Base-by-base conservation (phyloP, 1,284 basidiomycete genomes). In the Pseudozyma tsukubaensis region DNA sequence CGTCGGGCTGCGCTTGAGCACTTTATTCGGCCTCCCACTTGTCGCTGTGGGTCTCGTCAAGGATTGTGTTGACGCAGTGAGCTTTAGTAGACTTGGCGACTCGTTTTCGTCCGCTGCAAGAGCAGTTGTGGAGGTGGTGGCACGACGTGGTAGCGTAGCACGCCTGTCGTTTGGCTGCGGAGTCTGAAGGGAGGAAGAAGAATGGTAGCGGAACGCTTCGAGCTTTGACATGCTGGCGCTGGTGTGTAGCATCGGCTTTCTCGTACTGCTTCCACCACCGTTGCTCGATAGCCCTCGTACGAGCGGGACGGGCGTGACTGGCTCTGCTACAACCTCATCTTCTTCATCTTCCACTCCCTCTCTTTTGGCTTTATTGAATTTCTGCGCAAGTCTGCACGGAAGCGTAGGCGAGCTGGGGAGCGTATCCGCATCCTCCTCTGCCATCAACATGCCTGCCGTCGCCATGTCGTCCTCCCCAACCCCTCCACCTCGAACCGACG, bases 151-250 rank as follows among this genome's bases (percentile, higher is more conserved):
- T 29, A 29, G 24, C 24, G 42, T 18, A 43, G n/a, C 42, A 5
- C 42, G n/a, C 14, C 3, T 18, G 16, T 43, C 16, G 42, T 18
- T 43, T 16, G 9, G 42, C 19, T 43, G 42, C 3, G 16, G 42
- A 43, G 9, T 16, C 14, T 43, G 14, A 14, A 18, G n/a, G 14
- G 12, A 43, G 7, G 42, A 7, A 18, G n/a, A 14, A 43, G 42
- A 18, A 18, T 9, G 14, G 19, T 66, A 72, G 7, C 70, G 48
- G 18, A 74, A 74, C 32, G 72, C 72, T 24, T 74, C 72, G 12
- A 74, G 50, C 58, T 65, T 69, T 24, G 66, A 60, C 60, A 64
- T 58, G 52, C 71, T 73, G 8, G 69, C 68, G 7, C 61, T 64
- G 9, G 57, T 71, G 9, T 56, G 43, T 24, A 60, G 37, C 49